Evolutionary conservation across 225 moss, liverwort and hornwort genomes (phyloP).

Genomic region (Polytrichum commune): DNA sequence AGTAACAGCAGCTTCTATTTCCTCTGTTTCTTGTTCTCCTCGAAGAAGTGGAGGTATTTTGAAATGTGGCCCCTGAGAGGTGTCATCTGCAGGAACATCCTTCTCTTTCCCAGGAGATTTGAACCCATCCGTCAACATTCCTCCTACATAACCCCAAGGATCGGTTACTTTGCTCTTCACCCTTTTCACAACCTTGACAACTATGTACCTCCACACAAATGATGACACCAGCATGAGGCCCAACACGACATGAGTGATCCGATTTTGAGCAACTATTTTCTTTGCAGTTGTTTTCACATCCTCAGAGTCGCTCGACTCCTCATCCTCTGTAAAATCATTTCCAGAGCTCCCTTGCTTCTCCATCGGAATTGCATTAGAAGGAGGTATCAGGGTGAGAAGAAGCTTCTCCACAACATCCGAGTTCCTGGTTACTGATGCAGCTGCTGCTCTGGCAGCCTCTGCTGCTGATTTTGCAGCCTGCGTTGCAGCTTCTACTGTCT

Average conservation of each 20-base stretch:
- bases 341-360: slow-evolving; percentile 13
- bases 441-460: slow-evolving; percentile 37
- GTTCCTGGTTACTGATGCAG: slow-evolving; percentile 34
- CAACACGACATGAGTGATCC: slow-evolving; percentile 42
- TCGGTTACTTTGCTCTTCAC: slow-evolving; percentile 52
- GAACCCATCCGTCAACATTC: slow-evolving; percentile 44
- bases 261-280: slow-evolving; percentile 46
- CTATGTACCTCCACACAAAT: slow-evolving; percentile 46
- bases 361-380: neutral
- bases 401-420: slow-evolving; percentile 37
- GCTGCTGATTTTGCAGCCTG: slow-evolving; percentile 49
- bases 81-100: slow-evolving; percentile 5
- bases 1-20: neutral
- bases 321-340: slow-evolving; percentile 3
- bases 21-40: slow-evolving; percentile 5
- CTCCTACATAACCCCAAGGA: slow-evolving; percentile 54
- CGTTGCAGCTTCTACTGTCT: slow-evolving; percentile 41
- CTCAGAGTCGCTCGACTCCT: slow-evolving; percentile 27
- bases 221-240: slow-evolving; percentile 57
- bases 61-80: slow-evolving; percentile 23
- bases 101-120: slow-evolving; percentile 35
- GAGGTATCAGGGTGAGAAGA: slow-evolving; percentile 16
- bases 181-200: slow-evolving; percentile 52
- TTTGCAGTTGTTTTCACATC: slow-evolving; percentile 35
- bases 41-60: slow-evolving; percentile 21